Base-by-base conservation (phyloP, 805 yeast species). In the Maudiozyma barnettii region DNA sequence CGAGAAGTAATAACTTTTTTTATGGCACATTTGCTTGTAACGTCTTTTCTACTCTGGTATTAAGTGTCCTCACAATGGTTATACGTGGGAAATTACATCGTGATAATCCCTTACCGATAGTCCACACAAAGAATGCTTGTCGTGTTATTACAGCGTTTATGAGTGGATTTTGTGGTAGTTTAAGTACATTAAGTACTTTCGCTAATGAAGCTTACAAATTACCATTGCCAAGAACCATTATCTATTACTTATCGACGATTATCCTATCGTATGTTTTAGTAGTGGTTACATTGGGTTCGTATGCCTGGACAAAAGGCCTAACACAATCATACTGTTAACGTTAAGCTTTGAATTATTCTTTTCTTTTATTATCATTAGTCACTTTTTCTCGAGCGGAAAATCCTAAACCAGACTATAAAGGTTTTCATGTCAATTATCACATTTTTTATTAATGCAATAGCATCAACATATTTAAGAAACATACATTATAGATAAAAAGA, bases 101-200 rank as follows among this genome's bases (percentile, higher is more conserved):
- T 16, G 54, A 57, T 1, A 43, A 56, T 2, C 29, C 52, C 3
- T 13, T 21, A 1, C 61, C 64, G 3, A 53, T 77, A 0, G 65
- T 73, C 0, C 53, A 61, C 8, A 55, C 59, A 3, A 23, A 52
- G 0, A 50, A 74, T 4, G 58, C 70, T 0, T 78, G 85, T 51
- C 79, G 76, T 37, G 75, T 79, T 3, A 55, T 82, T 0, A 51
- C 54, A 7, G 89, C 83, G 0, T 58, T 84, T 2, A 70, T 66
- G 18, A 76, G 77, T 54, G 95, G 95, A 0, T 79, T 76, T 49
- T 80, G 87, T 58, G 95, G 90, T 1, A 73, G 77, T 2, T 63
- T 83, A 44, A 78, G 87, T 37, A 85, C 96, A 0, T 76, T 86
- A 37, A 81, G 91, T 47, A 84, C 96, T 0, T 84, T 88, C 54